Conservation (phyloP, 2,329 filamentous ascomycete genomes). For the Colletotrichum cordylinicola region DNA sequence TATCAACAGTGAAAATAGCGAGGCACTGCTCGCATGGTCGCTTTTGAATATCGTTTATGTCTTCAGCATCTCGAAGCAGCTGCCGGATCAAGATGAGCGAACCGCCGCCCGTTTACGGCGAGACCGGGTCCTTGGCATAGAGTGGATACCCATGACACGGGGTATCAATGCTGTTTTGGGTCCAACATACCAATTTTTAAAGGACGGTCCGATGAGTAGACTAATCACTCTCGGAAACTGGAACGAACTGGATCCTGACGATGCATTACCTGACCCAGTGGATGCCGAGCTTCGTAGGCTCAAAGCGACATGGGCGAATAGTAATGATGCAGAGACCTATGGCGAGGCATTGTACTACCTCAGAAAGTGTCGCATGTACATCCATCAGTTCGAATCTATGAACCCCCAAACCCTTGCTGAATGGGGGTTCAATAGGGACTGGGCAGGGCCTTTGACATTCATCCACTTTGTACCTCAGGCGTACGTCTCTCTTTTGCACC, state of each 20-base stretch:
- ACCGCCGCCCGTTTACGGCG: neutral
- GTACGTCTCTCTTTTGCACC: constrained; percentile 26
- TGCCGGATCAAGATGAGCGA: neutral
- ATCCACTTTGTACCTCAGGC: constrained; percentile 19
- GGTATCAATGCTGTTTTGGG: constrained; percentile 22
- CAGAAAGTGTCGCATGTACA: constrained; percentile 18
- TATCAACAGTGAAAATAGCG: constrained; percentile 5
- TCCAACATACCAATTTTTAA: constrained; percentile 4
- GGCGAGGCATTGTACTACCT: constrained; percentile 13
- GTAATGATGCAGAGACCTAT: constrained; percentile 9
- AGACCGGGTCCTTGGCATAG: constrained; percentile 21
- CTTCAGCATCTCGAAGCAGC: neutral
- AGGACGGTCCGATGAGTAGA: neutral
- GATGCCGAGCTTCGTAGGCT: constrained; percentile 11
- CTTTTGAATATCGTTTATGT: constrained; percentile 20
- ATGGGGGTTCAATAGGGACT: constrained; percentile 23
- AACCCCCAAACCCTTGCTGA: neutral
- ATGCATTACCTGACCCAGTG: neutral
- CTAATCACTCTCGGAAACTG: constrained; percentile 24
- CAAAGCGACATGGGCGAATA: constrained; percentile 4
- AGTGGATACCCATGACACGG: constrained; percentile 26
- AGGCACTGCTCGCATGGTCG: constrained; percentile 17
- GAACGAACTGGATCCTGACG: constrained; percentile 18
- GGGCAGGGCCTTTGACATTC: constrained; percentile 23
- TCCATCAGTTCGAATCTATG: constrained; percentile 21